Conservation (phyloP, 2,329 filamentous ascomycete species). For the Sporothrix brunneoviolacea region DNA sequence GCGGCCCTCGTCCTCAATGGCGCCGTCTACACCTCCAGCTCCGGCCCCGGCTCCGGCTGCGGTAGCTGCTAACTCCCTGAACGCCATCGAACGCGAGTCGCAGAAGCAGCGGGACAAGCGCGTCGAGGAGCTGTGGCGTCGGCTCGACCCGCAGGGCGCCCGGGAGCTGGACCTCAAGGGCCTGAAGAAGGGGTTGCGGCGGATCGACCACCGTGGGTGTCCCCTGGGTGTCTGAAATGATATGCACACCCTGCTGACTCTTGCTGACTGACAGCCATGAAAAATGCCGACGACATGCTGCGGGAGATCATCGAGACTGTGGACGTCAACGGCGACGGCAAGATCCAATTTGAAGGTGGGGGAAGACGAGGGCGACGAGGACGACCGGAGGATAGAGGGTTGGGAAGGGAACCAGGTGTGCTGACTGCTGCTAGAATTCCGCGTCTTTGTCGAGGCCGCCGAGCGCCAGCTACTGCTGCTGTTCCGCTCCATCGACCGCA, state of each 20-base stretch:
- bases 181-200: conserved; percentile 74
- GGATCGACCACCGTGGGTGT: conserved; percentile 79
- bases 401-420: too few relatives aligned
- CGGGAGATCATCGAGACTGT: conserved; percentile 73
- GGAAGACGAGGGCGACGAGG: too few relatives aligned
- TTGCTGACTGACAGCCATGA: conserved; percentile 60
- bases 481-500: conserved; percentile 79
- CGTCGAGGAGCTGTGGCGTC: conserved; percentile 76
- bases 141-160: conserved; percentile 67
- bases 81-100: conserved; percentile 40
- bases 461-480: conserved; percentile 76
- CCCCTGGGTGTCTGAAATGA: background rate
- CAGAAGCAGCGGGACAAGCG: conserved; percentile 73
- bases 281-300: conserved; percentile 85
- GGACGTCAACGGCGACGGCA: conserved; percentile 78
- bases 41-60: background rate
- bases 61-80: too few relatives aligned
- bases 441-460: conserved; percentile 76
- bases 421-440: too few relatives aligned
- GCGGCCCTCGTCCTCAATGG: too few relatives aligned
- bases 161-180: conserved; percentile 79
- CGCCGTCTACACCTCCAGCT: too few relatives aligned
- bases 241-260: background rate
- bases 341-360: conserved; percentile 84
- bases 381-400: too few relatives aligned